Evolutionary conservation across 208 protist genomes (phyloP), one percentile per base, ranked within the genome.

Genomic region (Leishmania aethiopica): DNA sequence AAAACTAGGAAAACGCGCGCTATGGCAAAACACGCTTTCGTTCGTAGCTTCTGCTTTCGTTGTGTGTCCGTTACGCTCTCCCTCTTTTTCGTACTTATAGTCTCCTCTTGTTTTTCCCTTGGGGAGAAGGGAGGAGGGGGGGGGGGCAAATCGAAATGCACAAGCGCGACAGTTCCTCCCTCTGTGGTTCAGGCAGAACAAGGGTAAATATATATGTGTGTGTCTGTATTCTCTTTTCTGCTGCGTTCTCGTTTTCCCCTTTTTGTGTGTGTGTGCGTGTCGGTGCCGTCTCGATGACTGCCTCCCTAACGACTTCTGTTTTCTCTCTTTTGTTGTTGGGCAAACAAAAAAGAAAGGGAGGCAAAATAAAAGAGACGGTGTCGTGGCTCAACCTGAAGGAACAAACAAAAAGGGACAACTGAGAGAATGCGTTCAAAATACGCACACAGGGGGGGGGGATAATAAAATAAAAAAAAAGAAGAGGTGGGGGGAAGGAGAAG

Each of bases 341-440:
- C 37, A 28, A 40, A 45, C 22, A 3, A 71, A 47, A 17, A n/a
- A 45, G 66, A 80, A 60, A 62, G 32, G 73, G 49, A 71, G 17
- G 47, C 15, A 40, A 49, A 37, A 45, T 25, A 42, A 11, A 45
- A 45, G 35, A 45, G 66, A 71, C 66, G 25, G 19, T 28, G 66
- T 37, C 25, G 66, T 71, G 66, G 70, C 11, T 53, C 49, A 67
- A 75, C 11, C 19, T 35, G n/a, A 59, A 37, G 40, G 3, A 49
- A 19, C 7, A 49, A 84, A 84, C 10, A 66, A 47, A 37, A 4
- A 77, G 62, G 60, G 17, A 75, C 55, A 73, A 64, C 77, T 13
- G 51, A 76, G 45, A 78, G 62, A 42, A 75, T 42, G 15, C 28
- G 80, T 32, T 62, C 57, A 49, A 35, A 62, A 53, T 19, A 19